Conservation (phyloP, 441 rosid species). For the Adansonia rubrostipa region DNA sequence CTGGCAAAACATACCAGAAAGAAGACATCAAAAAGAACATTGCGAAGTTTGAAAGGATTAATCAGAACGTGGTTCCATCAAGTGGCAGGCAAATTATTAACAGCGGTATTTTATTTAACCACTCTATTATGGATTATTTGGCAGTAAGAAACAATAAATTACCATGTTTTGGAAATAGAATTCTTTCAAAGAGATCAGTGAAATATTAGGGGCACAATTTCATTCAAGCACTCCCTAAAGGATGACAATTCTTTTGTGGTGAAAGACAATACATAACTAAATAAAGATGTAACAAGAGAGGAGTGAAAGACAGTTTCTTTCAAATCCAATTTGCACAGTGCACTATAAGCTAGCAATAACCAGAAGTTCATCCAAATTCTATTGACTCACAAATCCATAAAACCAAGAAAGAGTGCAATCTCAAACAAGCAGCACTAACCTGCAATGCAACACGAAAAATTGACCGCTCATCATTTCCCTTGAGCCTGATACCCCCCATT, state of each 20-base stretch:
- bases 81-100: background rate
- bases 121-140: background rate
- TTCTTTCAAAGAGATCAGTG: conserved; percentile 4
- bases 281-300: background rate
- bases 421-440: conserved; percentile 47
- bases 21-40: background rate
- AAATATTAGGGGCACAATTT: conserved; percentile 2
- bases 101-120: background rate
- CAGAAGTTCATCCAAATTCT: conserved; percentile 5
- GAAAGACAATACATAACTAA: background rate
- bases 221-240: conserved; percentile 11
- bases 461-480: conserved; percentile 57
- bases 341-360: background rate
- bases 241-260: background rate
- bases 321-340: background rate
- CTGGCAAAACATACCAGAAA: background rate
- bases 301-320: background rate
- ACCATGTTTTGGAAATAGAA: background rate
- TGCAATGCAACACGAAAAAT: conserved; percentile 77
- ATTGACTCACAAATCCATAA: conserved; percentile 7
- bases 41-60: background rate
- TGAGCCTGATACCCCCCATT: conserved; percentile 46
- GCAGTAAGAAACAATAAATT: background rate
- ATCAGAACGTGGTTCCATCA: conserved; percentile 4
- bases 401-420: background rate